Percentiles rank a stretch among this genome's conserved stretches.
Evolutionary conservation across 2,329 filamentous ascomycete genomes (phyloP).

Genomic region (Alternaria ethzedia): DNA sequence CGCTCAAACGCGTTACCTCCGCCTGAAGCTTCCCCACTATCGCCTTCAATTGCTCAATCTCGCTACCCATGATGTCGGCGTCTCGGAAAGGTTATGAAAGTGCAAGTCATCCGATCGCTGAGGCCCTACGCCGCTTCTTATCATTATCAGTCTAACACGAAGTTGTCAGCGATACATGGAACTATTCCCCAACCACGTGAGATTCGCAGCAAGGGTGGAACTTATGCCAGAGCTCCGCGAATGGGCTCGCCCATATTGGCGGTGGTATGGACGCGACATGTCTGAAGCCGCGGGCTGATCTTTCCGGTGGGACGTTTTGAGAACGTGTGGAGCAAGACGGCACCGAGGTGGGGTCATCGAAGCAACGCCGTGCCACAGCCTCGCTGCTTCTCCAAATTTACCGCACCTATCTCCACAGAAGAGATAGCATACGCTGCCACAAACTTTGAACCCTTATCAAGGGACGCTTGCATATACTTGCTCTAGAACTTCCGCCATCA

Average conservation of each 20-base stretch:
- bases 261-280: conserved; percentile 21
- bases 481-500: background rate
- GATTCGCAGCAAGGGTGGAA: conserved; percentile 8
- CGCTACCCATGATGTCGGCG: conserved; percentile 28
- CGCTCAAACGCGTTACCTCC: conserved; percentile 37
- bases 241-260: conserved; percentile 15
- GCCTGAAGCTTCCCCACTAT: conserved; percentile 36
- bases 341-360: conserved; percentile 21
- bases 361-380: background rate
- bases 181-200: conserved; percentile 16
- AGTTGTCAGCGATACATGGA: background rate
- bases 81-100: background rate
- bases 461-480: background rate
- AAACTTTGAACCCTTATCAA: background rate
- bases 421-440: background rate
- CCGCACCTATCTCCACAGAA: background rate
- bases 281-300: conserved; percentile 26
- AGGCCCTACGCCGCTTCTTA: conserved; percentile 19
- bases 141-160: background rate
- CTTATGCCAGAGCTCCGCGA: conserved; percentile 16
- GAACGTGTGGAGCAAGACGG: conserved; percentile 8
- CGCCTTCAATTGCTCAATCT: conserved; percentile 38
- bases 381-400: background rate
- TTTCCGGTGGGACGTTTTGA: conserved; percentile 23
- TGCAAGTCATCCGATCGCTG: background rate